Percentiles rank a stretch among this genome's conserved stretches.
phyloP scores from a whole-genome alignment of 352 stramenopile species.

The Phytophthora brassicae region DNA sequence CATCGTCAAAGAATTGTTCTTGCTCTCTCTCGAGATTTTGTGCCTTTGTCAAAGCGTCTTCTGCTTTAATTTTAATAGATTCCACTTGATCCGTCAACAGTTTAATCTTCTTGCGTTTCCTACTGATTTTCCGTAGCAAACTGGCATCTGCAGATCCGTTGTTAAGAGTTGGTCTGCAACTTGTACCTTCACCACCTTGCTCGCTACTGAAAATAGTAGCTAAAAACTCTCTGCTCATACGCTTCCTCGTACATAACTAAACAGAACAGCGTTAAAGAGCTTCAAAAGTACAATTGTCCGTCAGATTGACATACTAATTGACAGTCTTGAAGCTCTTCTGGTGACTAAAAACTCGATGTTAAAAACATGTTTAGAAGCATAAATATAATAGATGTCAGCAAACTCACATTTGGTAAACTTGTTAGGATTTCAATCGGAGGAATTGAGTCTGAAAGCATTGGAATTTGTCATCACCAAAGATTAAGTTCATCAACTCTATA shows the following conservation, averaged over 20 bases:
- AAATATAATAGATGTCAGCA: no score
- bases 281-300: neutral
- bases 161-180: neutral
- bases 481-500: neutral
- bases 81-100: conserved; percentile 37
- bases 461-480: no score
- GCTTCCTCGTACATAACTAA: conserved; percentile 28
- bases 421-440: conserved; percentile 33
- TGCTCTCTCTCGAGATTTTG: conserved; percentile 85
- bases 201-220: conserved; percentile 6
- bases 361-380: no score
- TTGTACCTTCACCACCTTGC: neutral
- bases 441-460: conserved; percentile 13
- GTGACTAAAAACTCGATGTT: neutral
- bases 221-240: conserved; percentile 11
- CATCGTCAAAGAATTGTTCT: conserved; percentile 79
- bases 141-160: conserved; percentile 8
- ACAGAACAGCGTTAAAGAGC: no score
- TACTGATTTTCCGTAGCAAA: conserved; percentile 24
- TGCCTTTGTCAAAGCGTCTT: conserved; percentile 55
- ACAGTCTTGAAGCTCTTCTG: conserved; percentile 22
- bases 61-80: conserved; percentile 43
- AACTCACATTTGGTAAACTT: conserved; percentile 29
- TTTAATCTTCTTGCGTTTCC: conserved; percentile 66
- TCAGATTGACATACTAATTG: conserved; percentile 24